Evolutionary conservation across 441 rosid genomes (phyloP).

Genomic region (Gossypium davidsonii): DNA sequence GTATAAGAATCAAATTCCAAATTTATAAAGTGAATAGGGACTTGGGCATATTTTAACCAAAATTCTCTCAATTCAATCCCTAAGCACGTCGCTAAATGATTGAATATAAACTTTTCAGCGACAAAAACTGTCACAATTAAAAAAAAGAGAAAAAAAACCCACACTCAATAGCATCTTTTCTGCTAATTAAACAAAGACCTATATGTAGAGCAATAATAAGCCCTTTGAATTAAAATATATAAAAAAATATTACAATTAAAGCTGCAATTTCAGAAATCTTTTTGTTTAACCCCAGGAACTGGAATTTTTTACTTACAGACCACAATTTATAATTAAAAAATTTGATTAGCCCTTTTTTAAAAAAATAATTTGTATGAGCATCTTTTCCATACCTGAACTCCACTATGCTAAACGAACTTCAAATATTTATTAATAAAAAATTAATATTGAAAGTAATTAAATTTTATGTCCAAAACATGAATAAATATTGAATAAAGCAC

Average conservation of each 20-base stretch:
- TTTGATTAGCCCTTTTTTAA: too few species aligned
- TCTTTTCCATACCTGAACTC: slow-evolving; percentile 45
- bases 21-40: too few species aligned
- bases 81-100: slow-evolving; percentile 32
- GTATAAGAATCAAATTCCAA: too few species aligned
- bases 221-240: slow-evolving; percentile 11
- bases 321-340: not conserved
- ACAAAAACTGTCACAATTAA: slow-evolving; percentile 34
- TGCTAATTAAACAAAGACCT: slow-evolving; percentile 13
- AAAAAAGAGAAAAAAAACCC: not conserved
- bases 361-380: too few species aligned
- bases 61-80: not conserved
- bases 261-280: not conserved
- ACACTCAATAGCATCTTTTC: slow-evolving; percentile 47
- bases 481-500: not conserved
- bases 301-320: slow-evolving; percentile 10
- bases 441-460: slow-evolving; percentile 2
- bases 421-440: not conserved
- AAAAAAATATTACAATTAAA: not conserved
- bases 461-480: not conserved
- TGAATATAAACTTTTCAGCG: slow-evolving; percentile 18
- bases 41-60: too few species aligned
- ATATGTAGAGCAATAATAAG: slow-evolving; percentile 41
- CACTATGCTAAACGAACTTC: slow-evolving; percentile 28
- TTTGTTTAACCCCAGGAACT: not conserved